Base-by-base conservation (phyloP, 768 basidiomycete genomes). In the Pleurotus cornucopiae region DNA sequence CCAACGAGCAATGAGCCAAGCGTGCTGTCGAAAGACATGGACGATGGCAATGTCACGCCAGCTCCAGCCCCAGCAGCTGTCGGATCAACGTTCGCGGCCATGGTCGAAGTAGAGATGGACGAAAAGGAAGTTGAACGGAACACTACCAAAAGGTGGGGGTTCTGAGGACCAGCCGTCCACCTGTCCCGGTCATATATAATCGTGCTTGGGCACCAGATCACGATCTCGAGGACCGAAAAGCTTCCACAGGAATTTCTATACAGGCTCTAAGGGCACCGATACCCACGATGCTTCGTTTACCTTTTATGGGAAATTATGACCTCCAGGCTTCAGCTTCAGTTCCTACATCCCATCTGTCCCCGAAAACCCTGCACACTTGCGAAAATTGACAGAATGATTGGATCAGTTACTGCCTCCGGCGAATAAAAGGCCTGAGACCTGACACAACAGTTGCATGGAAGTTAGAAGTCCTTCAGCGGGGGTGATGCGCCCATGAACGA, bases 1-100 rank as follows among this genome's bases (percentile, higher is more conserved):
- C 83, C 83, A 3, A 84, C 55, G 20, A 85, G 69, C 38, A 84
- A 65, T 23, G 84, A 76, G 6, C 84, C 85, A 2, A 86, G 71
- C 0, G 78, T 83, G 55, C 77, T 76, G 59, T 78, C 75, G 39
- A 80, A 74, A 25, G n/a, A 45, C 44, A 46, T 26, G 57, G 48
- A 30, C 55, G 58, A 46, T 49, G 56, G 39, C 62, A 66, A 61
- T 60, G 20, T 41, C 18, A n/a, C 34, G 12, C 40, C 25, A 30
- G 49, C 20, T 41, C 41, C 6, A 12, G 21, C 40, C 11, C 48
- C 40, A 21, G 48, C 16, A 34, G 44, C 47, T 12, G 26, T 48
- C n/a, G 53, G 23, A 37, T 41, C 51, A 38, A 37, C 34, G 48
- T 13, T 21, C 21, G 13, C 39, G 21, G 39, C 9, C 34, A 41